Base-by-base conservation (phyloP, 2,329 filamentous ascomycete genomes). In the Neoscytalidium dimidiatum region DNA sequence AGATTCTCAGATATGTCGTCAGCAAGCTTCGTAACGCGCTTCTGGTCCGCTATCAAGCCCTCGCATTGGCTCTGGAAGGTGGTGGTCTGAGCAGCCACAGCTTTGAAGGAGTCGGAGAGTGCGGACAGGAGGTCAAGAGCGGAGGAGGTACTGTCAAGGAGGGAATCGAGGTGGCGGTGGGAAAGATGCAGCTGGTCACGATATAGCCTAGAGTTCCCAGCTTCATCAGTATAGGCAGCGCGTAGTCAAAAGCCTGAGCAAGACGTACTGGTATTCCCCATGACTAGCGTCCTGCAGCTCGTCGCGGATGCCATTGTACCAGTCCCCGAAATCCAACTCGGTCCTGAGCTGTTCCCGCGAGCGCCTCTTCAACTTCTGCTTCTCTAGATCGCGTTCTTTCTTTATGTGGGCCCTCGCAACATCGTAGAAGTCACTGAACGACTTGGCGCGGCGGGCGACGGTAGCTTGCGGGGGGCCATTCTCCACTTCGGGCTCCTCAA, bases 11-110 rank as follows among this genome's bases (percentile, higher is more conserved):
- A 90, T 64, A 99, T 90, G 66, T 93, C 90, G 69, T 96, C 88
- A 2, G 93, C 92, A 46, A 99, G 84, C 69, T 85, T 86, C 67
- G 92, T 88, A 44, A 97, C 84, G 26, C 91, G 88, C 71, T 85
- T 87, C 79, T 98, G 93, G 71, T 97, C 94, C 1, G 86, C 83
- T 31, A 98, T 81, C 2, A 99, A 84, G 64, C 92, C 91, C 74
- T 97, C 92, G 78, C 95, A 99, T 77, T 96, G 93, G 52, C 90
- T 88, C 75, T 94, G 92, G 80, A 99, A 98, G 14, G 91, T 90
- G n/a, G 90, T 92, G 0, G 95, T 99, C 79, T 98, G 94, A 9
- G 86, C 83, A 71, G 97, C 93, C 56, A 99, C 94, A 0, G 90
- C 84, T 69, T 90, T 89, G 80, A 99, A 99, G 4, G 94, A 94